Evolutionary conservation across 306 rosid genomes (phyloP).

Genomic region (Quercus agrifolia): DNA sequence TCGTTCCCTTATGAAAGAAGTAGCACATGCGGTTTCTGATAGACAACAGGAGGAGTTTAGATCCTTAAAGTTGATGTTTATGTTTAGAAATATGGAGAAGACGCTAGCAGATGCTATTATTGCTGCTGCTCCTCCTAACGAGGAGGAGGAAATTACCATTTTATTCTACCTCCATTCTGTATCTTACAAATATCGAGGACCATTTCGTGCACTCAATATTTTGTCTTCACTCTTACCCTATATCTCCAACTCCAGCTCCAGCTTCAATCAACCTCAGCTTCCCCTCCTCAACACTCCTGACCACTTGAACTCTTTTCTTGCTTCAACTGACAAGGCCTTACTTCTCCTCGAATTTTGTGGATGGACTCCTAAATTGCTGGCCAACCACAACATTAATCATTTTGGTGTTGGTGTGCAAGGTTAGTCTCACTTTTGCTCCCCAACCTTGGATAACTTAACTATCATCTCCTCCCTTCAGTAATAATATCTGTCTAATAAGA

Average conservation of each 20-base stretch:
- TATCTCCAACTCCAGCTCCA: conserved; percentile 2
- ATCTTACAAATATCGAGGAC: conserved; percentile 69
- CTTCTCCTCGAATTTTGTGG: conserved; percentile 84
- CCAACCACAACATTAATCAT: conserved; percentile 37
- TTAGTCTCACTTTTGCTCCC: conserved; percentile 20
- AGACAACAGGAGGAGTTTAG: conserved; percentile 34
- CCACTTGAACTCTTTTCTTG: conserved; percentile 46
- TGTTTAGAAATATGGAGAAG: conserved; percentile 56
- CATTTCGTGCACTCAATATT: conserved; percentile 49
- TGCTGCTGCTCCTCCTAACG: conserved; percentile 10
- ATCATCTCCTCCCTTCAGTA: not conserved
- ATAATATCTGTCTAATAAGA: too few species aligned
- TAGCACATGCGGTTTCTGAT: conserved; percentile 28
- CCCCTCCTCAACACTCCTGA: conserved; percentile 50
- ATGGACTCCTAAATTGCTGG: conserved; percentile 62
- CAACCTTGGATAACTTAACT: not conserved
- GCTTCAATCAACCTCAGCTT: conserved; percentile 9
- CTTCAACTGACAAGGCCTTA: conserved; percentile 69
- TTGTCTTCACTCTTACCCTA: conserved; percentile 46
- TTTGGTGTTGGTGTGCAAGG: conserved; percentile 39
- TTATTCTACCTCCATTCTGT: conserved; percentile 62
- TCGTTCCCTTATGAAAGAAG: conserved; percentile 69
- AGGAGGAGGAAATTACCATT: conserved; percentile 40
- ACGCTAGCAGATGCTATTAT: conserved; percentile 59
- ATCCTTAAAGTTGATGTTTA: conserved; percentile 53